These are phyloP conservation scores for Rhizomucor miehei DNA, from an alignment of 371 early-diverging fungal genomes.

Conservation along the genomic window DNA sequence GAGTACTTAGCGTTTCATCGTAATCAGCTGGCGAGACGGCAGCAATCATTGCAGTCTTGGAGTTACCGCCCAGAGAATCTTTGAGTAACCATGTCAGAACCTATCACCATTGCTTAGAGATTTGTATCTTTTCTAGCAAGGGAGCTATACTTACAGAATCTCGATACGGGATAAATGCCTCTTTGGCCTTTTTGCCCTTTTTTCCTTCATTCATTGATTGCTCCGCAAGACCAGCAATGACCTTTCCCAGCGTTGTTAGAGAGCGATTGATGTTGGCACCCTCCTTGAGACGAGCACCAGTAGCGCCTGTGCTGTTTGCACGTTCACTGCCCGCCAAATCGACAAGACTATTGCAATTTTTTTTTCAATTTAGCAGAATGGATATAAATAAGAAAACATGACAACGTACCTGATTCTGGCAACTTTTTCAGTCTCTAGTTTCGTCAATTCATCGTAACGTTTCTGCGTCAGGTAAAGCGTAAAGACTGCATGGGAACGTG, in stretches of 20 bases:
- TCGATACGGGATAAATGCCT: conserved; percentile 80
- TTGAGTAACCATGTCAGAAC: conserved; percentile 93
- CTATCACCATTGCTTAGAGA: conserved; percentile 17
- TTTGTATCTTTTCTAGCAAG: neutral
- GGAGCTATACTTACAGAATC: conserved; percentile 78
- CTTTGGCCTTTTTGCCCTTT: conserved; percentile 53
- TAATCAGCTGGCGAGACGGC: conserved; percentile 80
- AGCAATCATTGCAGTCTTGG: conserved; percentile 93
- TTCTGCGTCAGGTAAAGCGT: conserved; percentile 79
- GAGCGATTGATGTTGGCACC: conserved; percentile 99
- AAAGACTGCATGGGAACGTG: conserved; percentile 95
- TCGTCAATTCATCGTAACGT: conserved; percentile 55
- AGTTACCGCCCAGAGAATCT: conserved; percentile 91
- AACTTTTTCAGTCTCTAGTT: conserved; percentile 74
- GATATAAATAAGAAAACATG: too few relatives aligned
- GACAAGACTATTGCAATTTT: conserved; percentile 79
- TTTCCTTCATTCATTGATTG: conserved; percentile 50
- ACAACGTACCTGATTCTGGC: conserved; percentile 67
- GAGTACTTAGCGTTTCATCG: conserved; percentile 91
- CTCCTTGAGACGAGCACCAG: conserved; percentile 97
- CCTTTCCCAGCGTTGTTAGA: conserved; percentile 93
- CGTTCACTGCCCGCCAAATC: conserved; percentile 97
- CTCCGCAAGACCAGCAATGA: conserved; percentile 94
- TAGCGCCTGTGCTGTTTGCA: conserved; percentile 92
- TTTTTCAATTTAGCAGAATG: too few relatives aligned